These are phyloP conservation scores for Ophiorrhiza pumila DNA, from an alignment of 257 asterid species.

Conservation along the genomic window DNA sequence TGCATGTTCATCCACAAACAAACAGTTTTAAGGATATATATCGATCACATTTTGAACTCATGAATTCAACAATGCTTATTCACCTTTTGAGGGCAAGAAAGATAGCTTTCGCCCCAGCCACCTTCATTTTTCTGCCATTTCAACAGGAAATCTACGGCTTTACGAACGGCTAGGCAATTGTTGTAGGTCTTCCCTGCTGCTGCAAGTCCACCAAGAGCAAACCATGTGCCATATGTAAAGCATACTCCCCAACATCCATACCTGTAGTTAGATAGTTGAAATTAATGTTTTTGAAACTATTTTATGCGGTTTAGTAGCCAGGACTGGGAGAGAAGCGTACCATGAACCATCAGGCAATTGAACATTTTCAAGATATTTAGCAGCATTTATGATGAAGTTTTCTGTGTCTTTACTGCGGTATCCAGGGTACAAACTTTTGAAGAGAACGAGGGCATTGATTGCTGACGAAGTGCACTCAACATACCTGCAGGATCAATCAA, in stretches of 20 bases:
- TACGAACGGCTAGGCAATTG: conserved; percentile 49
- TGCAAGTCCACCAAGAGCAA: conserved; percentile 31
- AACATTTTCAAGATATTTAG: conserved; percentile 21
- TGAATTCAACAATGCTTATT: not conserved
- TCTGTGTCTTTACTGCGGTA: conserved; percentile 29
- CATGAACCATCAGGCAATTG: conserved; percentile 37
- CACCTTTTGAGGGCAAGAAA: conserved; percentile 82
- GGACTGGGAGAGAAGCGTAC: conserved; percentile 13
- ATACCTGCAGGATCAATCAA: conserved; percentile 22
- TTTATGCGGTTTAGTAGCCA: not conserved
- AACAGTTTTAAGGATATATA: not conserved
- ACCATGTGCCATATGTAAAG: conserved; percentile 36
- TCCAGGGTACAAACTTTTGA: conserved; percentile 26
- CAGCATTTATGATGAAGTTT: conserved; percentile 18
- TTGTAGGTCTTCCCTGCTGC: conserved; percentile 22
- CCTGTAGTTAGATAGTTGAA: conserved; percentile 16
- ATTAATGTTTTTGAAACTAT: not conserved
- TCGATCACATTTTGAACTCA: not conserved
- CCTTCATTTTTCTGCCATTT: conserved; percentile 63
- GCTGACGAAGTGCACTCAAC: conserved; percentile 37
- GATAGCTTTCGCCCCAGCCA: conserved; percentile 96
- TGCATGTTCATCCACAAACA: conserved; percentile 18
- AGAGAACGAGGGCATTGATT: conserved; percentile 27
- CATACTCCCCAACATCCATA: conserved; percentile 32
- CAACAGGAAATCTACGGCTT: conserved; percentile 58